These are phyloP conservation scores for Coemansia furcata DNA, from an alignment of 192 early-diverging fungal genomes.

Conservation along the genomic window DNA sequence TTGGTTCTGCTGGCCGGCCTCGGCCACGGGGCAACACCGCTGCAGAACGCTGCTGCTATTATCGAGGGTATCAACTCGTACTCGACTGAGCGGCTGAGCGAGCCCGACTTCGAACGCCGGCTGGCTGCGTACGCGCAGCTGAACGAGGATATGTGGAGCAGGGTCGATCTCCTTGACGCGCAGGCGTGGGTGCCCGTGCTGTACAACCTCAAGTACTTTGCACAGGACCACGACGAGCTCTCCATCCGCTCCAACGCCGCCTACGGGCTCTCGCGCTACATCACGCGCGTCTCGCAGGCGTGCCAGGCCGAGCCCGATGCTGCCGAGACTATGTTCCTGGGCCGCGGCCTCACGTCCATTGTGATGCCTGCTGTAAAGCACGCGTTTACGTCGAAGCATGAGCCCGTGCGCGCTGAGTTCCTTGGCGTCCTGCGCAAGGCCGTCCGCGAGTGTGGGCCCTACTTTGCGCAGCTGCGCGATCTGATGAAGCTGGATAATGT, in stretches of 20 bases:
- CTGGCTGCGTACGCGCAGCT: conserved; percentile 75
- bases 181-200: conserved; percentile 87
- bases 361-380: conserved; percentile 41
- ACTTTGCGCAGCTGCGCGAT: conserved; percentile 44
- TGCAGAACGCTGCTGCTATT: conserved; percentile 53
- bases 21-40: conserved; percentile 29
- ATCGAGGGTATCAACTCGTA: conserved; percentile 79
- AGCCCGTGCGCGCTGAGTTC: conserved; percentile 38
- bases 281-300: conserved; percentile 55
- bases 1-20: conserved; percentile 65
- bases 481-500: conserved; percentile 36
- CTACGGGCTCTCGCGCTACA: conserved; percentile 69
- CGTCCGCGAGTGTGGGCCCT: conserved; percentile 30
- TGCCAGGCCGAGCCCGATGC: conserved; percentile 9
- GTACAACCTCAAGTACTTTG: conserved; percentile 79
- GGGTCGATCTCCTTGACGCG: conserved; percentile 52
- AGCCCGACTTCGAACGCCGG: conserved; percentile 82
- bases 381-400: conserved; percentile 34
- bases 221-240: conserved; percentile 83
- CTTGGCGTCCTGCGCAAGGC: conserved; percentile 29
- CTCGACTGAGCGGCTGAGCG: conserved; percentile 71
- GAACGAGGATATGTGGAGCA: conserved; percentile 64
- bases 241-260: conserved; percentile 82
- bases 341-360: conserved; percentile 12
- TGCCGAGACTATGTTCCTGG: conserved; percentile 16